Conservation (phyloP, 1,139 yeast species). For the Geotrichum europaeum region DNA sequence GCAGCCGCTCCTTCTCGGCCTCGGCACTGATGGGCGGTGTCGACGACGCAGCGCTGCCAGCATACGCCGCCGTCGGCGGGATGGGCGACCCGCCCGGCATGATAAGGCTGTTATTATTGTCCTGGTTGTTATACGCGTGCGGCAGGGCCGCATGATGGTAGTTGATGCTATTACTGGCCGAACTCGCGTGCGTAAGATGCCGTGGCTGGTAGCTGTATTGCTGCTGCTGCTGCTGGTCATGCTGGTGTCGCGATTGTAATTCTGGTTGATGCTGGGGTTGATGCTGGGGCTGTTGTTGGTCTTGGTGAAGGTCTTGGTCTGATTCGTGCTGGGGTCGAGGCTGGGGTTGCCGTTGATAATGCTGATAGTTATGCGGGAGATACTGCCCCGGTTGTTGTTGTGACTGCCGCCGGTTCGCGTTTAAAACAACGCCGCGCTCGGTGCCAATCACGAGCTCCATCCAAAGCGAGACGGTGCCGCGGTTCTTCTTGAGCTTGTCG, state of each 20-base stretch:
- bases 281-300: background rate
- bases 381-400: constrained; percentile 9
- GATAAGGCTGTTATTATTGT: background rate
- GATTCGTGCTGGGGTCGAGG: background rate
- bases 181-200: background rate
- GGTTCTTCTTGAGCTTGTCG: constrained; percentile 64
- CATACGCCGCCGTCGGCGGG: background rate
- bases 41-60: constrained; percentile 18
- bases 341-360: constrained; percentile 21
- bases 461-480: constrained; percentile 71
- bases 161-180: background rate
- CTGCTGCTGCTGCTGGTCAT: background rate
- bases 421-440: constrained; percentile 40
- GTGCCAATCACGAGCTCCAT: constrained; percentile 80
- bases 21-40: constrained; percentile 8
- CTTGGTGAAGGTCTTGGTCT: background rate
- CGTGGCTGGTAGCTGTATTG: background rate
- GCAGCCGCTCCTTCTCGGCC: constrained; percentile 50
- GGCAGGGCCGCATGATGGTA: constrained; percentile 10
- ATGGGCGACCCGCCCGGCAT: constrained; percentile 8
- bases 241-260: background rate
- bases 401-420: constrained; percentile 17
- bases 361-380: constrained; percentile 17
- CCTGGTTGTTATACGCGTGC: constrained; percentile 4
- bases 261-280: background rate